These are phyloP conservation scores for Solanum sitiens DNA, from an alignment of 257 asterid species.

Conservation along the genomic window DNA sequence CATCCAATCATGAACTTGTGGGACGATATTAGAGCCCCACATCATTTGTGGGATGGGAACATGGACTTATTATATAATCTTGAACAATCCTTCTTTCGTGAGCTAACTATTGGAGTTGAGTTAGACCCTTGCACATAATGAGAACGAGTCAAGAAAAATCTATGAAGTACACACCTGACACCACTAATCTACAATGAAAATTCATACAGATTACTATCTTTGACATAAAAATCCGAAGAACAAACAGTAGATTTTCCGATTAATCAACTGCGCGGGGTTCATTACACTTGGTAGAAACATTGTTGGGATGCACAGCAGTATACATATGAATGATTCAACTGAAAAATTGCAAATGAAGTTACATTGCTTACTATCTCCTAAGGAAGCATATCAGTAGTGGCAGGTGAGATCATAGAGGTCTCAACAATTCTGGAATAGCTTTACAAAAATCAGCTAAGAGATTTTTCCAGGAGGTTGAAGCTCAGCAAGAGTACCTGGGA, in stretches of 20 bases:
- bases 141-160: background rate
- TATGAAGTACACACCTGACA: background rate
- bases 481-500: background rate
- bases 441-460: conserved; percentile 1
- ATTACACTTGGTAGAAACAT: background rate
- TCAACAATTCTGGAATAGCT: background rate
- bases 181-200: background rate
- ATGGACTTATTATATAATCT: background rate
- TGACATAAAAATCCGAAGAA: background rate
- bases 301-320: background rate
- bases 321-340: background rate
- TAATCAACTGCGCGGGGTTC: background rate
- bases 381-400: background rate
- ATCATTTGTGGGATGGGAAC: background rate
- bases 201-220: background rate
- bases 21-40: background rate
- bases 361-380: background rate
- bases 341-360: background rate
- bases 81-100: background rate
- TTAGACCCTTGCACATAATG: background rate
- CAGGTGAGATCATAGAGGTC: background rate
- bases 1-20: background rate
- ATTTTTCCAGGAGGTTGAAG: background rate
- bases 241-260: background rate
- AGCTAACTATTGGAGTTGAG: too few species aligned